Evolutionary conservation across 805 yeast species (phyloP), one percentile per base, ranked within the genome.

Genomic region (Candida oleophila): DNA sequence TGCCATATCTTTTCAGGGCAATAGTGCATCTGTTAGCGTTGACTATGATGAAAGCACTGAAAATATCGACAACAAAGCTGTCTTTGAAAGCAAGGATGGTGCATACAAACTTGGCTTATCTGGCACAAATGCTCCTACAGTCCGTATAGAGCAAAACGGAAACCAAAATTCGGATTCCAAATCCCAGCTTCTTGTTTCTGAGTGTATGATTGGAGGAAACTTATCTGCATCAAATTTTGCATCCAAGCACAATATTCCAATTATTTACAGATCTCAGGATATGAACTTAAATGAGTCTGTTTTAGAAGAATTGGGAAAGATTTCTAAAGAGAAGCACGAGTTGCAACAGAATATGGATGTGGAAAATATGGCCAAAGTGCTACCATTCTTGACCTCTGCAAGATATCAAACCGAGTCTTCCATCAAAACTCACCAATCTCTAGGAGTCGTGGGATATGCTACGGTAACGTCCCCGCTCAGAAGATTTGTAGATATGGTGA

Each of bases 381-480:
- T 76, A 12, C 65, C 78, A 4, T 71, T 78, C 30, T 60, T 83
- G 55, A 75, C 78, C 2, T 69, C 81, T 16, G 84, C 92, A 3
- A 70, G 68, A 33, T 73, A 78, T 39, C 68, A 81, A 2, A 62
- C 77, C 0, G 42, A 47, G 1, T 78, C 87, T 0, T 51, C 55
- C 0, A 9, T 22, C 8, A 25, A 25, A 25, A 12, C 34, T 12
- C 97, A 90, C 64, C 69, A 73, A 19, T 79, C 86, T 52, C 64
- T 89, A 22, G 95, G 91, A 3, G 64, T 87, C 7, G 61, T 65
- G 0, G 60, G 68, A 4, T 89, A 91, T 57, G 73, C 85, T 3
- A 86, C 89, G 16, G 84, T 87, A 7, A 91, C 98, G 0, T 90
- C 97, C 0, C 98, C 99, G 2, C 69, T 94, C 52, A 74, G 98